Percentiles rank a stretch among this genome's conserved stretches.
Evolutionary conservation across 805 yeast species (phyloP).

Genomic region (Clavispora vitiphila): DNA sequence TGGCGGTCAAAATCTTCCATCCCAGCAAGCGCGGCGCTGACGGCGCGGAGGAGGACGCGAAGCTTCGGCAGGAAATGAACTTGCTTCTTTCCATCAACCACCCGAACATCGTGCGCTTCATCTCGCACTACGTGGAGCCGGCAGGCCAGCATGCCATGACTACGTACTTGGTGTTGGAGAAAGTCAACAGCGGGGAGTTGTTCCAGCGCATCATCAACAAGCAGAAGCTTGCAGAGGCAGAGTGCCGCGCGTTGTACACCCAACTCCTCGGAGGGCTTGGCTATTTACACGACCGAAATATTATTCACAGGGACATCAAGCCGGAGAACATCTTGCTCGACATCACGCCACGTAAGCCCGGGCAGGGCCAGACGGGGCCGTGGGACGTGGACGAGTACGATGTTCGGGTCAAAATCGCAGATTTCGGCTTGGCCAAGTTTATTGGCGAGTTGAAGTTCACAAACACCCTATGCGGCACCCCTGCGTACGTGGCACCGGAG

Average conservation of each 20-base stretch:
- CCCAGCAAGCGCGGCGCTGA: slow-evolving; percentile 34
- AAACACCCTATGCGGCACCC: slow-evolving; percentile 79
- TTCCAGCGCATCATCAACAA: slow-evolving; percentile 68
- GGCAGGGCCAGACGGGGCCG: slow-evolving; percentile 41
- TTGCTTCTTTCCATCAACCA: slow-evolving; percentile 62
- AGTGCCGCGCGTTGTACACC: slow-evolving; percentile 52
- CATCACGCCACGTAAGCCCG: slow-evolving; percentile 39
- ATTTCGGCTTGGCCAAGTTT: slow-evolving; percentile 69
- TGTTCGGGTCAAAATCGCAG: slow-evolving; percentile 71
- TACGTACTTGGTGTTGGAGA: slow-evolving; percentile 65
- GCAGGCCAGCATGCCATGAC: slow-evolving; percentile 46
- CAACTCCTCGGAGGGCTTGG: slow-evolving; percentile 40
- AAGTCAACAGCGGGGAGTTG: slow-evolving; percentile 69
- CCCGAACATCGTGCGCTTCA: slow-evolving; percentile 63
- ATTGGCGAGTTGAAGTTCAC: slow-evolving; percentile 72
- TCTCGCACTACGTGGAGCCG: slow-evolving; percentile 53
- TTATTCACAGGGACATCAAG: slow-evolving; percentile 42
- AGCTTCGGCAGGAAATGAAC: slow-evolving; percentile 61
- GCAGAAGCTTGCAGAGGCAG: slow-evolving; percentile 55
- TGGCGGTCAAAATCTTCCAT: slow-evolving; percentile 73
- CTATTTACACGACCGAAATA: slow-evolving; percentile 36
- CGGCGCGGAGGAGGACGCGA: slow-evolving; percentile 18
- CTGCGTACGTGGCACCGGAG: slow-evolving; percentile 85
- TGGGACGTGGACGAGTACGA: slow-evolving; percentile 60
- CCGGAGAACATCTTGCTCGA: slow-evolving; percentile 44